phyloP scores from a whole-genome alignment of 169 alveolate species.

The Plasmodium billcollinsi region DNA sequence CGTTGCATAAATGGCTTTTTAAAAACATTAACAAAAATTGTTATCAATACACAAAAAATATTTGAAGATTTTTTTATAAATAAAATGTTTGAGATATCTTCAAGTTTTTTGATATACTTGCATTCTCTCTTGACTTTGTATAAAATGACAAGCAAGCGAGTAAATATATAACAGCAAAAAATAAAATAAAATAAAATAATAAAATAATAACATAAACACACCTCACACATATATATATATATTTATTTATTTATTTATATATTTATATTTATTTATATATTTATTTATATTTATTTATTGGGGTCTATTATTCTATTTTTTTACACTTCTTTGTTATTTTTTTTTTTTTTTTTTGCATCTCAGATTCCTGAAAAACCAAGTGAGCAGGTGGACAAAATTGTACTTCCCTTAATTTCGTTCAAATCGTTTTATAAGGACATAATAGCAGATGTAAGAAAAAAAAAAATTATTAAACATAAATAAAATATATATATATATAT shows the following conservation, averaged over 20 bases:
- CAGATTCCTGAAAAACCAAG: slow-evolving; percentile 65
- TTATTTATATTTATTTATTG: background rate
- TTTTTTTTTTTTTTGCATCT: background rate
- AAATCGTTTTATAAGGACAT: slow-evolving; percentile 38
- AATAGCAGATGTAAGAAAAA: slow-evolving; percentile 31
- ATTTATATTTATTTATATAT: background rate
- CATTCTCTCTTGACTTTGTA: slow-evolving; percentile 61
- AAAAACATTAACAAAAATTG: slow-evolving; percentile 43
- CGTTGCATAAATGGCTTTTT: slow-evolving; percentile 64
- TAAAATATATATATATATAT: background rate
- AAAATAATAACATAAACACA: background rate
- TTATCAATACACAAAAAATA: slow-evolving; percentile 31
- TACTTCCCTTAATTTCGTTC: slow-evolving; percentile 66
- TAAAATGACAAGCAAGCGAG: slow-evolving; percentile 73
- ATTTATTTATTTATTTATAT: background rate
- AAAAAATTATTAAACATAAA: background rate
- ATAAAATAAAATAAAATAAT: background rate
- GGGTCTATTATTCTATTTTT: background rate
- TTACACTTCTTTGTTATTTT: background rate
- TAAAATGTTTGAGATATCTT: slow-evolving; percentile 71
- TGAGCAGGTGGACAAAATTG: slow-evolving; percentile 67
- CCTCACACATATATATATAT: background rate
- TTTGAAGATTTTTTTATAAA: slow-evolving; percentile 63
- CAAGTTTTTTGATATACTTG: slow-evolving; percentile 65
- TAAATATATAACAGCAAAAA: background rate